Percentiles rank a stretch among this genome's conserved stretches.
phyloP scores from a whole-genome alignment of 108 stramenopile genomes.

The Chaetoceros muelleri region DNA sequence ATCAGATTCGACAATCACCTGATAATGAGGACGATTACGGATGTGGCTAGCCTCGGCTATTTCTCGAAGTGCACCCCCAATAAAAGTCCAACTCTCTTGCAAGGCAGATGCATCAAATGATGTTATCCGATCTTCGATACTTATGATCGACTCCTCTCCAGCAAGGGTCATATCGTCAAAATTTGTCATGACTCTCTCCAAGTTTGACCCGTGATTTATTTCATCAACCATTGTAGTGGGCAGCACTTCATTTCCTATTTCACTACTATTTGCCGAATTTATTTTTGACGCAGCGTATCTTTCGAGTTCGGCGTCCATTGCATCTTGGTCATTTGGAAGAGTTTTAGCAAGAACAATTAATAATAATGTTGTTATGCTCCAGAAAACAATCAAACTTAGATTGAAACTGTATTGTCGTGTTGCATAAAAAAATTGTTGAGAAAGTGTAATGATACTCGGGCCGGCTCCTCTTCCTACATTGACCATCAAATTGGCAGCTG shows the following conservation, averaged over 20 bases:
- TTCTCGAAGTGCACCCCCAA: conserved; percentile 33
- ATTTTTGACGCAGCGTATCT: conserved; percentile 30
- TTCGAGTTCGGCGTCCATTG: conserved; percentile 46
- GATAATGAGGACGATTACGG: too few relatives aligned
- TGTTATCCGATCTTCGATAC: conserved; percentile 44
- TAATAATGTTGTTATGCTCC: conserved; percentile 40
- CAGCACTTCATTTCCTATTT: neutral
- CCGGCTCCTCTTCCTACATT: conserved; percentile 53
- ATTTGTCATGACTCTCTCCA: neutral
- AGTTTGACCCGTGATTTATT: neutral
- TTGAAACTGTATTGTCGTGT: conserved; percentile 43
- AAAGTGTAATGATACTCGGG: conserved; percentile 35
- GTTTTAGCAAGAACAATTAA: conserved; percentile 36
- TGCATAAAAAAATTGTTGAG: conserved; percentile 21
- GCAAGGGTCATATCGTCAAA: conserved; percentile 4
- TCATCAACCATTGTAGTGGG: neutral
- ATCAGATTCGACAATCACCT: too few relatives aligned
- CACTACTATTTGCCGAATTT: neutral
- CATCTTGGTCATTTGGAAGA: conserved; percentile 53
- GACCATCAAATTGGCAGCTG: conserved; percentile 52
- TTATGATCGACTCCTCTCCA: conserved; percentile 24
- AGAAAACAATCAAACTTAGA: conserved; percentile 37
- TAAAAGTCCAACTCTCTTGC: conserved; percentile 28
- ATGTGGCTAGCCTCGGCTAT: conserved; percentile 14
- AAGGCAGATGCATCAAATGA: conserved; percentile 43